Base-by-base conservation (phyloP, 2,329 filamentous ascomycete species). In the Drechslera avenae region DNA sequence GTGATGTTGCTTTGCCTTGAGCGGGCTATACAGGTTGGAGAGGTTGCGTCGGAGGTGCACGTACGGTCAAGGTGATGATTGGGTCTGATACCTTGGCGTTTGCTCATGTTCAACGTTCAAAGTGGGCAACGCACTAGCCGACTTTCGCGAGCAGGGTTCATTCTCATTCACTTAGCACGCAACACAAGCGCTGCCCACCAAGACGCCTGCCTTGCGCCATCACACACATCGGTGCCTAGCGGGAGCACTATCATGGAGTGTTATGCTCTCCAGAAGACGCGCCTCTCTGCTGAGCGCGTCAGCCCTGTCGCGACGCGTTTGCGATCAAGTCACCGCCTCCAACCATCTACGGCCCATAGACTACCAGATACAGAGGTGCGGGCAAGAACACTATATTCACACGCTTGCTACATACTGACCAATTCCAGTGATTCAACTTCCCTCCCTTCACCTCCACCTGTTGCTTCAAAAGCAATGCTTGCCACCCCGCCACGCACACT, bases 211-310 rank as follows among this genome's bases (percentile, higher is more conserved):
- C 12, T 37, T 40, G 39, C 39, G 46, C 39, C 46, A 43, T 52
- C 42, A 42, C 57, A 37, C 43, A 58, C 52, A 48, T 53, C 55
- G 54, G 63, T 69, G 67, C 66, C 69, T 71, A 58, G 53, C 41
- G 23, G 57, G 58, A 64, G 66, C 67, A 65, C 62, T 59, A 63
- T 58, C 51, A 73, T 73, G 69, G 71, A 69, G 66, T 55, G 64
- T 54, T 59, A 72, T 73, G 69, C 65, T 65, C 55, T 57, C 54
- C 60, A 59, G 53, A 60, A 60, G 53, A 62, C 56, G 68, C 64
- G 65, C 57, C 60, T 56, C 62, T 49, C 46, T 62, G 39, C 50
- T 56, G 50, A 59, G 62, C 62, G 67, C 59, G 59, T 60, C 58
- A 52, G 39, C 54, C 45, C 34, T 50, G 36, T 40, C 36, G 39